Percentiles rank a stretch among this genome's conserved stretches.
Evolutionary conservation across 768 basidiomycete genomes (phyloP).

Genomic region (Panaeolus cyanescens): DNA sequence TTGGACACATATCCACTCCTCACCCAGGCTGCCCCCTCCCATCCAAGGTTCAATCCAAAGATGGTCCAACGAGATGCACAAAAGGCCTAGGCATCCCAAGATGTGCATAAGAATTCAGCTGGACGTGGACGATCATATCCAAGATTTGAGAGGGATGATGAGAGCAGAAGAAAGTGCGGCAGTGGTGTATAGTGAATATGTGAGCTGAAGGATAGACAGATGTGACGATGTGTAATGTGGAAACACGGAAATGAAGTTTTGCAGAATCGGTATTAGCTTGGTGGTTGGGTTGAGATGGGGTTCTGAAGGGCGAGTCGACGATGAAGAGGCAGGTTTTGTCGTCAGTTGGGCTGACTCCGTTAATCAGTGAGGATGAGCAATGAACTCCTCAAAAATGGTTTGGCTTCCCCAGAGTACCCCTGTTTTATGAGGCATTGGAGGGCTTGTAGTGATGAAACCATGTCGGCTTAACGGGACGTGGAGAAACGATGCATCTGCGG

Average conservation of each 20-base stretch:
- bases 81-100: slow-evolving; percentile 81
- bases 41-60: slow-evolving; percentile 79
- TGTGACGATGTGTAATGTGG: too few relatives aligned
- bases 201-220: too few relatives aligned
- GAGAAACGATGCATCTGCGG: slow-evolving; percentile 54
- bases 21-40: slow-evolving; percentile 68
- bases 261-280: too few relatives aligned
- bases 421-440: slow-evolving; percentile 80
- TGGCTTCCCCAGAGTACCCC: slow-evolving; percentile 78
- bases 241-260: too few relatives aligned
- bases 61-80: slow-evolving; percentile 76
- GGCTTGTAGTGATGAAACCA: slow-evolving; percentile 70
- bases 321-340: too few relatives aligned
- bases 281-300: too few relatives aligned
- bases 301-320: too few relatives aligned
- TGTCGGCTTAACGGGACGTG: slow-evolving; percentile 43
- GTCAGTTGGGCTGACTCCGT: too few relatives aligned
- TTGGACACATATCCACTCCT: slow-evolving; percentile 67
- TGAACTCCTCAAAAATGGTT: slow-evolving; percentile 86
- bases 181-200: too few relatives aligned
- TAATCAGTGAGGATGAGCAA: too few relatives aligned
- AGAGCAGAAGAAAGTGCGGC: too few relatives aligned
- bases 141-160: slow-evolving; percentile 64
- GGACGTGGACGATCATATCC: slow-evolving; percentile 66
- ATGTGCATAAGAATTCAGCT: slow-evolving; percentile 82